A percentile compares a stretch with the other conserved stretches of the same genome.
These are phyloP conservation scores for Geotrichum carabidarum DNA, from an alignment of 1,139 yeast species.

Conservation along the genomic window DNA sequence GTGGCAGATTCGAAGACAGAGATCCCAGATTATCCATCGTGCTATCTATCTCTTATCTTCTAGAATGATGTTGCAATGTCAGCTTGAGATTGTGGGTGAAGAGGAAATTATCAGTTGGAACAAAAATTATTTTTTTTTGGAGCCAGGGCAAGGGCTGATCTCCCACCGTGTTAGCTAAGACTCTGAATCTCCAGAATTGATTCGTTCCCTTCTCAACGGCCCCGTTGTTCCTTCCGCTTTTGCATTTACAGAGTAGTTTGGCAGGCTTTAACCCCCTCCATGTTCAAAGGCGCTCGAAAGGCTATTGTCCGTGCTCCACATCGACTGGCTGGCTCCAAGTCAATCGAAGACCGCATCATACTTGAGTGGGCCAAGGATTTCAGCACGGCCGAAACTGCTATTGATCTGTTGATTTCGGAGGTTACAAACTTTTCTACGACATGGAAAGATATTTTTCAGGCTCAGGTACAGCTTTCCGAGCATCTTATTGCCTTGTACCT, in stretches of 20 bases:
- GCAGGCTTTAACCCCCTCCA: constrained; percentile 20
- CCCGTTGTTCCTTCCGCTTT: not conserved
- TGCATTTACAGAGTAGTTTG: not conserved
- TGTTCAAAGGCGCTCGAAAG: constrained; percentile 38
- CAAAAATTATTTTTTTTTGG: constrained; percentile 1
- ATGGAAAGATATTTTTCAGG: constrained; percentile 42
- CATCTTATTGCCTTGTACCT: constrained; percentile 37
- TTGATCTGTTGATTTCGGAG: constrained; percentile 42
- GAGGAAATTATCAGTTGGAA: not conserved
- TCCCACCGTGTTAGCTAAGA: too few species aligned
- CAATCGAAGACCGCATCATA: constrained; percentile 47
- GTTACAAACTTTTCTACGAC: constrained; percentile 37
- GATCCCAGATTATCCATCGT: constrained; percentile 32
- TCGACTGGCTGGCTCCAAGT: constrained; percentile 35
- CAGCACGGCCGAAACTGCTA: constrained; percentile 43
- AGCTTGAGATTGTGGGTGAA: not conserved
- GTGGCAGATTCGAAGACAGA: constrained; percentile 15
- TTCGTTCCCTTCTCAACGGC: not conserved
- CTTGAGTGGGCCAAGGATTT: constrained; percentile 48
- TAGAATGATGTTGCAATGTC: not conserved
- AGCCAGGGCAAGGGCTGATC: not conserved
- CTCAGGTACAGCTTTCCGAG: constrained; percentile 29
- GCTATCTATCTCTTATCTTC: constrained; percentile 25
- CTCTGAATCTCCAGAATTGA: not conserved
- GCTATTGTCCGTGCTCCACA: constrained; percentile 40